Conservation (phyloP, 805 yeast species). For the Metschnikowia drakensbergensis region DNA sequence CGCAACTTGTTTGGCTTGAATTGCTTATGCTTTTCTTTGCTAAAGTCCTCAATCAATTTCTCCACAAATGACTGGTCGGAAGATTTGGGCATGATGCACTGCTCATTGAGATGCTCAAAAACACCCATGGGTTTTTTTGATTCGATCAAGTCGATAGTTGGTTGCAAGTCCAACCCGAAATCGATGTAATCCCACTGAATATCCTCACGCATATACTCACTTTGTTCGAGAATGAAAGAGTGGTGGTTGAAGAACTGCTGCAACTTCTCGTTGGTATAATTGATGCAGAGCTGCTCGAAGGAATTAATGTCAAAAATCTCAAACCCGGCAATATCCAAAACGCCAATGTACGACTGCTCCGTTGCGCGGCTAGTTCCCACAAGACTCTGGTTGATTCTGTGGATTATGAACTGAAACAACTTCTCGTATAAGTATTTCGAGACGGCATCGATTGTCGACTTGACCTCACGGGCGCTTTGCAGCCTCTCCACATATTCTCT, state of each 20-base stretch:
- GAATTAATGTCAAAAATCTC: slow-evolving; percentile 56
- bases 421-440: slow-evolving; percentile 85
- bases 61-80: slow-evolving; percentile 79
- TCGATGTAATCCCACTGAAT: slow-evolving; percentile 76
- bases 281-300: slow-evolving; percentile 58
- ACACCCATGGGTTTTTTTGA: slow-evolving; percentile 71
- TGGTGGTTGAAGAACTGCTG: slow-evolving; percentile 63
- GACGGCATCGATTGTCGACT: slow-evolving; percentile 77
- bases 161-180: slow-evolving; percentile 91
- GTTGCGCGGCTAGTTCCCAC: slow-evolving; percentile 16
- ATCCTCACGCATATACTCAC: slow-evolving; percentile 55
- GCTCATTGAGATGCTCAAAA: slow-evolving; percentile 85
- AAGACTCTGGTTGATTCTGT: slow-evolving; percentile 67
- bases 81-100: slow-evolving; percentile 90
- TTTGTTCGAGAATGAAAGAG: slow-evolving; percentile 57
- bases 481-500: slow-evolving; percentile 79
- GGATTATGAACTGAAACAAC: slow-evolving; percentile 72
- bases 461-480: slow-evolving; percentile 74
- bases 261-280: slow-evolving; percentile 56
- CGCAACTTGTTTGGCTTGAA: slow-evolving; percentile 71
- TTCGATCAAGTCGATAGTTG: slow-evolving; percentile 90
- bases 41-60: slow-evolving; percentile 68
- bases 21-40: slow-evolving; percentile 38
- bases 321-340: slow-evolving; percentile 59
- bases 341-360: slow-evolving; percentile 46